A percentile compares a stretch with the other conserved stretches of the same genome.
Evolutionary conservation across 2,329 filamentous ascomycete species (phyloP).

Genomic region (Sclerotinia nivalis): DNA sequence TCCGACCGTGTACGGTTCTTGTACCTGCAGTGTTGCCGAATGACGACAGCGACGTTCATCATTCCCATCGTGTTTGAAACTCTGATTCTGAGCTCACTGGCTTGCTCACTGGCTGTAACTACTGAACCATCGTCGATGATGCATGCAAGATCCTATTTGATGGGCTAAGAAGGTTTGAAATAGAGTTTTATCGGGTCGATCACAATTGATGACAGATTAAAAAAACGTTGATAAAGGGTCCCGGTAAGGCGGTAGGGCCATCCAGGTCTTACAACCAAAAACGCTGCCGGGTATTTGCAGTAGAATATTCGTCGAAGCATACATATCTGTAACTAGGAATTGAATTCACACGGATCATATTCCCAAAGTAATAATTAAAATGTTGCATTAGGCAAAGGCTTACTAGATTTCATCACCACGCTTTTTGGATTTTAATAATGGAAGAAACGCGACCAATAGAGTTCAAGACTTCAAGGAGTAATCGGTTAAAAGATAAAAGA

Average conservation of each 20-base stretch:
- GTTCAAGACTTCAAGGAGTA: too few species aligned
- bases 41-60: neutral
- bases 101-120: too few species aligned
- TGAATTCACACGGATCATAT: neutral
- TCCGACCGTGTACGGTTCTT: neutral
- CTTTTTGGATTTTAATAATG: neutral
- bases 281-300: neutral
- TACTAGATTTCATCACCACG: neutral
- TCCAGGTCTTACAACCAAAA: neutral
- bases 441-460: neutral
- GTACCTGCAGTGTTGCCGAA: constrained; percentile 9
- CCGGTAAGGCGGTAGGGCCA: neutral
- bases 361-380: neutral
- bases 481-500: neutral
- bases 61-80: neutral
- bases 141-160: neutral
- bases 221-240: neutral
- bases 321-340: neutral
- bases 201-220: neutral
- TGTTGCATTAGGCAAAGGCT: neutral
- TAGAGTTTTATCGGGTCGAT: neutral
- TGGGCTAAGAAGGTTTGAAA: neutral
- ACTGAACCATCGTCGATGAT: neutral
- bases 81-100: too few species aligned
- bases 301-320: neutral